Percentiles rank a stretch among this genome's conserved stretches.
Evolutionary conservation across 129 eudicot species (phyloP).

Genomic region (Mikania micrantha): DNA sequence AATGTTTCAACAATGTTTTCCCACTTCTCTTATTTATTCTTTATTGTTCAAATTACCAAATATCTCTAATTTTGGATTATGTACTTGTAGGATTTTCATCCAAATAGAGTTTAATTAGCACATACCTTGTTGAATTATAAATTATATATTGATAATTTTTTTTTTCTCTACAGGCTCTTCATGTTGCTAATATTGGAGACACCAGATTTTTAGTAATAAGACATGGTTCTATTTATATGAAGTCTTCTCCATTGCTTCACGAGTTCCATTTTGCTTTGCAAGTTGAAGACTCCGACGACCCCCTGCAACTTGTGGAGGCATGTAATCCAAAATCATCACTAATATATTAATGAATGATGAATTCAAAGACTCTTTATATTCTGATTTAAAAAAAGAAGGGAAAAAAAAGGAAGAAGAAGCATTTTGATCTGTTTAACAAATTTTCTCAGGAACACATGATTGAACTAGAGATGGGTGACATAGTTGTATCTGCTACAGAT

Average conservation of each 20-base stretch:
- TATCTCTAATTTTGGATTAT: neutral
- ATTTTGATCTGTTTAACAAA: neutral
- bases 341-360: neutral
- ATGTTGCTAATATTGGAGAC: constrained; percentile 88
- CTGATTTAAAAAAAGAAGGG: too few relatives aligned
- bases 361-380: neutral
- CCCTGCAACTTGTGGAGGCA: constrained; percentile 71
- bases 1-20: neutral
- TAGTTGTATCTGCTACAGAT: constrained; percentile 74
- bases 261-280: constrained; percentile 65
- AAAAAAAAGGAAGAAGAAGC: too few relatives aligned
- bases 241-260: constrained; percentile 71
- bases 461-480: constrained; percentile 68
- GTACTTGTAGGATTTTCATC: neutral
- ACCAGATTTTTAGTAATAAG: constrained; percentile 67
- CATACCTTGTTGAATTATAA: neutral
- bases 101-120: neutral
- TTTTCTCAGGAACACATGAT: constrained; percentile 43
- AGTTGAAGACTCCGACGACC: constrained; percentile 48
- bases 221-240: constrained; percentile 50
- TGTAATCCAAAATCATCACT: neutral
- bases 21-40: neutral
- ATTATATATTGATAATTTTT: too few relatives aligned
- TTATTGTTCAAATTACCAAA: neutral
- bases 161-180: constrained; percentile 66